These are phyloP conservation scores for Mycena leptocephala DNA, from an alignment of 768 basidiomycete genomes.

Conservation along the genomic window DNA sequence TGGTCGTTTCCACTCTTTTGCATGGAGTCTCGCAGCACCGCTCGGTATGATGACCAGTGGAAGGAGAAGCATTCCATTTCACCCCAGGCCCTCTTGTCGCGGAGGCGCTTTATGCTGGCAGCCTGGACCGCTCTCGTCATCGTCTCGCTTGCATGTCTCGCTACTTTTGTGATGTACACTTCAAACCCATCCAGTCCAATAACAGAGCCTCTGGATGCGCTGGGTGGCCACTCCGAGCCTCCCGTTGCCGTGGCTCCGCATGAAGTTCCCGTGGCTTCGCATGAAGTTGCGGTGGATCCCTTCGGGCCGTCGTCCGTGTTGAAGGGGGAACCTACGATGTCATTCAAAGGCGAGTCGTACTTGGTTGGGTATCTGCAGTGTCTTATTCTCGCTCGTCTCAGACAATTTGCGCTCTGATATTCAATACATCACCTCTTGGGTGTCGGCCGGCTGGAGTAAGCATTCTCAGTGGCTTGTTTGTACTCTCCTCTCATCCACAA, in stretches of 20 bases:
- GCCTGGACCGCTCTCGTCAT: slow-evolving; percentile 47
- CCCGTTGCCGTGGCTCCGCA: not conserved
- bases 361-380: not conserved
- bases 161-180: slow-evolving; percentile 44
- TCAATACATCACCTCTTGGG: slow-evolving; percentile 83
- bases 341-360: slow-evolving; percentile 66
- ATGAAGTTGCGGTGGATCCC: slow-evolving; percentile 28
- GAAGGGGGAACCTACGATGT: slow-evolving; percentile 69
- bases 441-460: slow-evolving; percentile 86
- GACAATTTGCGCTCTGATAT: slow-evolving; percentile 76
- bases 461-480: slow-evolving; percentile 31
- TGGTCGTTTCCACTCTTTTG: not conserved
- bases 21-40: slow-evolving; percentile 12
- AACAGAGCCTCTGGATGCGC: not conserved
- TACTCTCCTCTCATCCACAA: slow-evolving; percentile 23
- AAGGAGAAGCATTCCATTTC: not conserved
- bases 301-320: slow-evolving; percentile 28
- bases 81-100: slow-evolving; percentile 14
- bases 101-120: slow-evolving; percentile 44
- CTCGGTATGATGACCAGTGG: slow-evolving; percentile 13
- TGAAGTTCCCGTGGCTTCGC: not conserved
- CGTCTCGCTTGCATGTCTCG: slow-evolving; percentile 46
- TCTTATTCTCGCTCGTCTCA: slow-evolving; percentile 39
- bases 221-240: not conserved
- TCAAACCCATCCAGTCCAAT: slow-evolving; percentile 25